phyloP scores from a whole-genome alignment of 352 stramenopile species.

The Globisporangium emineosum region DNA sequence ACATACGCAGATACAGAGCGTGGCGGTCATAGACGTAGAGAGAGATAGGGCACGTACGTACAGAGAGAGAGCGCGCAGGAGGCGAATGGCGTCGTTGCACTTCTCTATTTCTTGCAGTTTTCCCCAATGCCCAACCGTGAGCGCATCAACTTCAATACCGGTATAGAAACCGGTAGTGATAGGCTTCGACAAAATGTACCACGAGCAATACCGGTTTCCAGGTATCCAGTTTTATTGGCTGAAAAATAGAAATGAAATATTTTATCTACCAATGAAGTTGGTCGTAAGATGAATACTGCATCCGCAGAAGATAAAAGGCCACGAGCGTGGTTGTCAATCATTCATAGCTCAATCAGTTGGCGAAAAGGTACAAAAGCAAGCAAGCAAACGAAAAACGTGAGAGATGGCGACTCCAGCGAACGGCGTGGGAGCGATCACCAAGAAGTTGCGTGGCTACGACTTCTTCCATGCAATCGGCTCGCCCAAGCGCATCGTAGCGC shows the following conservation, averaged over 20 bases:
- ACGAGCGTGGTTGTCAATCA: conserved; percentile 9
- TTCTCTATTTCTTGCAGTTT: conserved; percentile 9
- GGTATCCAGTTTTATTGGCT: neutral
- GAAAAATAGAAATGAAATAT: neutral
- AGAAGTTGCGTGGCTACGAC: conserved; percentile 72
- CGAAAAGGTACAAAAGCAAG: conserved; percentile 5
- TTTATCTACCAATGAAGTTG: neutral
- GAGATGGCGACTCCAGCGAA: conserved; percentile 11
- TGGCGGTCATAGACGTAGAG: neutral
- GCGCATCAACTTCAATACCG: neutral
- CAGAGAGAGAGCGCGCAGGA: neutral
- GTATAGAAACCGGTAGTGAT: neutral
- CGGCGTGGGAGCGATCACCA: conserved; percentile 15
- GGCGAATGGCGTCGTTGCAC: neutral
- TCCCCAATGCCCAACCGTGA: neutral
- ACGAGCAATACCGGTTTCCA: neutral
- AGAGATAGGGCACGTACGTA: neutral
- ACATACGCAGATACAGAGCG: neutral
- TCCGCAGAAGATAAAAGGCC: neutral
- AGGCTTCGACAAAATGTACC: conserved; percentile 1
- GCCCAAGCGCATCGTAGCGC: conserved; percentile 88
- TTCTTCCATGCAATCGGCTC: conserved; percentile 80
- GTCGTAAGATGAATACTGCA: neutral
- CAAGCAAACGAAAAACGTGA: neutral
- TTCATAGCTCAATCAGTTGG: neutral